Percentiles rank a stretch among this genome's conserved stretches.
Evolutionary conservation across 768 basidiomycete species (phyloP).

Genomic region (Dacryopinax spathularia): DNA sequence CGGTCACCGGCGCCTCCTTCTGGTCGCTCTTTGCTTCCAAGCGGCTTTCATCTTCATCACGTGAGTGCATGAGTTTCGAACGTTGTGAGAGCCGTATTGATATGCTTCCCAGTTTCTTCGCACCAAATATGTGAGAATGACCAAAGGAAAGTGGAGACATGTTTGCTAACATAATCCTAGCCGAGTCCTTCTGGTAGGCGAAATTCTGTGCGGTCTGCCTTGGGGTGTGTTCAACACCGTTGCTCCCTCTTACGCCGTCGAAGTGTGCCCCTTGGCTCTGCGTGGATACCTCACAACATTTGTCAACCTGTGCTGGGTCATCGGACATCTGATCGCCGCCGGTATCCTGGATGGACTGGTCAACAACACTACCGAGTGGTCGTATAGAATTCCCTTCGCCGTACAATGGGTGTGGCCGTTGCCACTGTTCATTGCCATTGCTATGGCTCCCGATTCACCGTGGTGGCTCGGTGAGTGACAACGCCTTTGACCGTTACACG

Average conservation of each 20-base stretch:
- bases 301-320: slow-evolving; percentile 24
- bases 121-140: too few species aligned
- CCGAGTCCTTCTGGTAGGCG: slow-evolving; percentile 8
- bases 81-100: too few species aligned
- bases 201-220: slow-evolving; percentile 21
- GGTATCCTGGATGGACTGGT: slow-evolving; percentile 9
- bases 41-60: slow-evolving; percentile 12
- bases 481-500: too few species aligned
- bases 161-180: too few species aligned
- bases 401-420: slow-evolving; percentile 19
- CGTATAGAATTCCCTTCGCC: slow-evolving; percentile 5
- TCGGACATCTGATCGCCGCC: slow-evolving; percentile 12
- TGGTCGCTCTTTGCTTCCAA: slow-evolving; percentile 18
- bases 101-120: too few species aligned
- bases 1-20: slow-evolving; percentile 23
- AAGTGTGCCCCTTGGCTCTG: slow-evolving; percentile 10
- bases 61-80: too few species aligned
- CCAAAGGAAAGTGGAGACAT: too few species aligned
- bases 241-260: slow-evolving; percentile 20
- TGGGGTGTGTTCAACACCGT: slow-evolving; percentile 18
- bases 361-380: slow-evolving; percentile 8
- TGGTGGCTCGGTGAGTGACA: slow-evolving; percentile 23
- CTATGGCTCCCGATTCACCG: slow-evolving; percentile 18
- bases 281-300: slow-evolving; percentile 17
- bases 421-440: slow-evolving; percentile 19